phyloP scores from a whole-genome alignment of 2,329 filamentous ascomycete genomes.

The Ceratocystis papillata region DNA sequence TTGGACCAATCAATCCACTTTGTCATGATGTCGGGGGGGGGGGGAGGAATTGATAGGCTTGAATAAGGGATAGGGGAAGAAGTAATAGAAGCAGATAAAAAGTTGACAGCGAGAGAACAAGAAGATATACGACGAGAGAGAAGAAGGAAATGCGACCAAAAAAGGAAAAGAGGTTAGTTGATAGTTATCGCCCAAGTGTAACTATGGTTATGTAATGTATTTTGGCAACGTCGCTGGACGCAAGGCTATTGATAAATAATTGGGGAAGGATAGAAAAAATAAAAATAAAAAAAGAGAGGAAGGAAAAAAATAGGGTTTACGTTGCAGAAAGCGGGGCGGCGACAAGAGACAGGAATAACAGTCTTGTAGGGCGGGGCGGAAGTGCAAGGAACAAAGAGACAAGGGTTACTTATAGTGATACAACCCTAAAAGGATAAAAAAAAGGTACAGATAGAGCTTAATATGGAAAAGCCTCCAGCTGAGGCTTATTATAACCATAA shows the following conservation, averaged over 20 bases:
- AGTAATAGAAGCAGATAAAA: not conserved
- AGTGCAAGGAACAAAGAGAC: not conserved
- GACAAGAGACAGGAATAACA: not conserved
- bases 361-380: no score
- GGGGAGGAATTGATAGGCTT: not conserved
- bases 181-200: not conserved
- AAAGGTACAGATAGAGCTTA: not conserved
- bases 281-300: not conserved
- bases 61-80: not conserved
- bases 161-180: not conserved
- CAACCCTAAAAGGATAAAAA: not conserved
- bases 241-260: not conserved
- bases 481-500: no score
- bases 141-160: not conserved
- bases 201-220: not conserved
- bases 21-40: constrained; percentile 21
- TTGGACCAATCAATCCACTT: constrained; percentile 44
- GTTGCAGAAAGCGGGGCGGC: no score
- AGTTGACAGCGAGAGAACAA: not conserved
- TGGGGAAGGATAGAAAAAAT: not conserved
- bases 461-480: no score
- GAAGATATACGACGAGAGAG: not conserved
- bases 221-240: constrained; percentile 5
- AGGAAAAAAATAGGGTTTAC: not conserved
- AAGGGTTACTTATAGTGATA: not conserved